These are phyloP conservation scores for Groenewaldozyma auringiensis DNA, from an alignment of 1,139 yeast species.

Conservation along the genomic window DNA sequence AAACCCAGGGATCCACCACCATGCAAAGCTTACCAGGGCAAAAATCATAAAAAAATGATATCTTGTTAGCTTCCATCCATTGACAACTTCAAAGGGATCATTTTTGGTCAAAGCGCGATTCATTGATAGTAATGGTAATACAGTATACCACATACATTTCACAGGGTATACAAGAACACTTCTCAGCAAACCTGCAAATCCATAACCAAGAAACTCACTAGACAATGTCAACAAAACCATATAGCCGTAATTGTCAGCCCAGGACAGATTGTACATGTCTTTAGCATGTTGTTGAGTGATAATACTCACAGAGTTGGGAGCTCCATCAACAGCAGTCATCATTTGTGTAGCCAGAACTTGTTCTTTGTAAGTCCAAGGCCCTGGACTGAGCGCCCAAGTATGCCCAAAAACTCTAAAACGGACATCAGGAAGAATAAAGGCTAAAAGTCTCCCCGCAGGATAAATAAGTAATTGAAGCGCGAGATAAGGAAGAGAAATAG, in stretches of 20 bases:
- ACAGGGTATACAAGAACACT: constrained; percentile 32
- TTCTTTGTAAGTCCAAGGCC: constrained; percentile 61
- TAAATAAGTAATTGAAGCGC: constrained; percentile 38
- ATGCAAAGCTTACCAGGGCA: constrained; percentile 36
- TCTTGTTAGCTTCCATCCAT: constrained; percentile 46
- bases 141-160: constrained; percentile 34
- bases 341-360: constrained; percentile 52
- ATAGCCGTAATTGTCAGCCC: constrained; percentile 33
- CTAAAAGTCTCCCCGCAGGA: constrained; percentile 42
- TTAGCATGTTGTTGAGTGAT: constrained; percentile 25
- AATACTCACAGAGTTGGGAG: constrained; percentile 35
- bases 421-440: constrained; percentile 43
- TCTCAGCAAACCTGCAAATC: constrained; percentile 42
- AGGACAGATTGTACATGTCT: constrained; percentile 22
- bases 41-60: constrained; percentile 38
- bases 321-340: constrained; percentile 36
- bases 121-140: constrained; percentile 27
- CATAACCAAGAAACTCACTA: constrained; percentile 46
- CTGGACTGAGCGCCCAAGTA: constrained; percentile 43
- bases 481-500: constrained; percentile 41
- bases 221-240: constrained; percentile 44
- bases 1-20: constrained; percentile 50
- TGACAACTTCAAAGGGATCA: constrained; percentile 36
- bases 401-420: constrained; percentile 35
- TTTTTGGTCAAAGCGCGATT: constrained; percentile 29